Evolutionary conservation across 768 basidiomycete genomes (phyloP).

Genomic region (Lactarius deliciosus): DNA sequence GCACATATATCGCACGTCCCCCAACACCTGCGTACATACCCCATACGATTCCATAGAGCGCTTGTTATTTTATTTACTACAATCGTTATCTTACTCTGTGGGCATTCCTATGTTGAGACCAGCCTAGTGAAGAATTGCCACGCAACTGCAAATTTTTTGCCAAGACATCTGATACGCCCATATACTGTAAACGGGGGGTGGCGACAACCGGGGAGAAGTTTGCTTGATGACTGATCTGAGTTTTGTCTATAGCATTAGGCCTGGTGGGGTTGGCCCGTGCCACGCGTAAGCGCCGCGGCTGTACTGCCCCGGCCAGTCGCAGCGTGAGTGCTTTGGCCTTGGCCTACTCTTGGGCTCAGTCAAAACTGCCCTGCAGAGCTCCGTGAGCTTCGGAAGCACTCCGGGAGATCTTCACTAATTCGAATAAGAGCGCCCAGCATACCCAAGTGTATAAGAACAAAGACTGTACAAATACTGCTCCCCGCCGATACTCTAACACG

Average conservation of each 20-base stretch:
- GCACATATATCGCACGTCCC: not conserved
- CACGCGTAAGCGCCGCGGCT: not conserved
- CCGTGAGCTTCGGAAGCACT: not conserved
- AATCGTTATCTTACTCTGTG: not conserved
- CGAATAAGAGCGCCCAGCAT: slow-evolving; percentile 6
- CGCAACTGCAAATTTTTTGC: not conserved
- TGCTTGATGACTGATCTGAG: not conserved
- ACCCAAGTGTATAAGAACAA: not conserved
- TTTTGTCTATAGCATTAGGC: not conserved
- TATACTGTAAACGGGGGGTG: not conserved
- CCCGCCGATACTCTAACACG: slow-evolving; percentile 5
- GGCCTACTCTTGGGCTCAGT: not conserved
- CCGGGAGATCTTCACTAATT: not conserved
- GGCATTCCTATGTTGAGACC: not conserved
- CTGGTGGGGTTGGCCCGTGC: not conserved
- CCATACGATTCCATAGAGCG: not conserved
- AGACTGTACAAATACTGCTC: slow-evolving; percentile 1
- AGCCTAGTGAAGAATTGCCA: not conserved
- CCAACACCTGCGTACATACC: not conserved
- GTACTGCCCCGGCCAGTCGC: not conserved
- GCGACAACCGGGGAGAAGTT: not conserved
- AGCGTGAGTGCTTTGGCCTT: not conserved
- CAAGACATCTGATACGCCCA: slow-evolving; percentile 5
- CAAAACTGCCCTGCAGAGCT: not conserved
- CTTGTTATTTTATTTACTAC: not conserved